Base-by-base conservation (phyloP, 2,329 filamentous ascomycete species). In the Macrophomina tecta region DNA sequence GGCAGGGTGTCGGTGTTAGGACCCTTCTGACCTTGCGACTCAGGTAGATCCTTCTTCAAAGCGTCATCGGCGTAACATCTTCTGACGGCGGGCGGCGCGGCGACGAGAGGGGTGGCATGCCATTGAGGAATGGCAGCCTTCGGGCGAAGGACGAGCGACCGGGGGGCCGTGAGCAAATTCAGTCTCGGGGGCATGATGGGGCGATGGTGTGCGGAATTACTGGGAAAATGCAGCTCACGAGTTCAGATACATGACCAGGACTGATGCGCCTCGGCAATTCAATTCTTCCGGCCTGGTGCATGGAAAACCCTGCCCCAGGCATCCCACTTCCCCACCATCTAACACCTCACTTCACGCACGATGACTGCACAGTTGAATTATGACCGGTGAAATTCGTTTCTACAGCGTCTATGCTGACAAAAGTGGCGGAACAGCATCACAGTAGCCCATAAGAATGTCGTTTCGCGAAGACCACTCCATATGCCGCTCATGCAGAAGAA, bases 1-100 rank as follows among this genome's bases (percentile, higher is more conserved):
- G 86, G 85, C 64, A 88, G 77, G 36, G 75, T 73, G 52, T 82
- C 70, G 16, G 75, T 69, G 61, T 76, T 74, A 36, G 71, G 68
- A 64, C 72, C 71, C 64, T 74, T 74, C n/a, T 23, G 73, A 71
- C 69, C 73, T 69, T 52, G 76, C 72, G 68, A 71, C 69, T 45
- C 72, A 66, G 68, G 78, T 68, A 71, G 73, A 46, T 67, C 73
- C 71, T 70, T 77, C 69, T 77, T 74, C n/a, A 73, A 69, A 18
- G 69, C 67, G 66, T 74, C 73, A 68, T 75, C 70, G 66, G 65
- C 66, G 56, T 66, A 68, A 58, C 67, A 49, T 66, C 64, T 60
- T 49, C 46, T 49, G 42, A 40, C 46, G 9, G 36, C 34, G 32
- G 16, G 46, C 46, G 64, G 45, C 28, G 49, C 49, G 40, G 62